phyloP scores from a whole-genome alignment of 1,284 basidiomycete species.

The Testicularia cyperi region DNA sequence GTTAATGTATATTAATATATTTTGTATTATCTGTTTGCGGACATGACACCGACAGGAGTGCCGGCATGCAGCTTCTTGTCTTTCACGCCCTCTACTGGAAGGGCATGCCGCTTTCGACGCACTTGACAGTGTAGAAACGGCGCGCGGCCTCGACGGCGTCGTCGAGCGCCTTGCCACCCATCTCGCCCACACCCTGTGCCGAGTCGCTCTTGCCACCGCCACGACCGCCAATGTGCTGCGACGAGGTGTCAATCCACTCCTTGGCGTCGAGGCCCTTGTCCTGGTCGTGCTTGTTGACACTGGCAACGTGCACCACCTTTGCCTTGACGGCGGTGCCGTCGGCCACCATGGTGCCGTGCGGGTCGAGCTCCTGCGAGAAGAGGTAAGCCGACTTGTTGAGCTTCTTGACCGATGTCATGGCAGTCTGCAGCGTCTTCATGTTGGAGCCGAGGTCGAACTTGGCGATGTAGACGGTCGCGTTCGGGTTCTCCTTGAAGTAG shows the following conservation, averaged over 20 bases:
- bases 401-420: constrained; percentile 76
- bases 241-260: constrained; percentile 50
- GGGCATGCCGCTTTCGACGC: constrained; percentile 18
- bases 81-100: too few relatives aligned
- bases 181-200: constrained; percentile 56
- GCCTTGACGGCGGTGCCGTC: constrained; percentile 60
- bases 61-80: too few relatives aligned
- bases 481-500: constrained; percentile 73
- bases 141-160: constrained; percentile 44
- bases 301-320: constrained; percentile 87
- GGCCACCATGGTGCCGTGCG: constrained; percentile 24
- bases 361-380: constrained; percentile 71
- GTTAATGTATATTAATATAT: too few relatives aligned
- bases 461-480: constrained; percentile 71
- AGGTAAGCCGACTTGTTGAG: constrained; percentile 82
- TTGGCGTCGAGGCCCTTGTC: constrained; percentile 50
- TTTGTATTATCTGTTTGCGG: too few relatives aligned
- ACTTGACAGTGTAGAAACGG: constrained; percentile 31
- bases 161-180: constrained; percentile 45
- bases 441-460: constrained; percentile 65
- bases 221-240: constrained; percentile 50
- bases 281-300: constrained; percentile 66
- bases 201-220: constrained; percentile 55
- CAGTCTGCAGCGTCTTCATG: constrained; percentile 69
- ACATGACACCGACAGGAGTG: too few relatives aligned